These are phyloP conservation scores for Meyerozyma elateridarum DNA, from an alignment of 1,139 yeast species.

Conservation along the genomic window DNA sequence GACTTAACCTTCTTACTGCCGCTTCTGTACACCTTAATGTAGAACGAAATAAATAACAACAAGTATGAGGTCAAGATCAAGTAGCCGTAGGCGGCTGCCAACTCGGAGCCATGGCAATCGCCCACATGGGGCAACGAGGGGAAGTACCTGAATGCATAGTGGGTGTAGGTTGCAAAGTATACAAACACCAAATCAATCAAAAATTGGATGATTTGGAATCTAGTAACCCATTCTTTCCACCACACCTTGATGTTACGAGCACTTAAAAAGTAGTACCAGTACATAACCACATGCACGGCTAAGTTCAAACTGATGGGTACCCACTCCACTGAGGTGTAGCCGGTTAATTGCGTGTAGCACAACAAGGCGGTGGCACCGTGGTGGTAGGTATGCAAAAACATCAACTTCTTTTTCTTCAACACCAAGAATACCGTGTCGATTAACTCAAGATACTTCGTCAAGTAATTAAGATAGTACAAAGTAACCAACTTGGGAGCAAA, in stretches of 20 bases:
- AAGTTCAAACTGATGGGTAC: conserved; percentile 87
- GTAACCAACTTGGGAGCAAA: conserved; percentile 85
- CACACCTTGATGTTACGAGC: conserved; percentile 94
- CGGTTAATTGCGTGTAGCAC: conserved; percentile 91
- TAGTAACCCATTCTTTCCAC: conserved; percentile 99
- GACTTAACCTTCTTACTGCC: conserved; percentile 23
- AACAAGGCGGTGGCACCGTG: conserved; percentile 97
- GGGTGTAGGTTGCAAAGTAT: conserved; percentile 87
- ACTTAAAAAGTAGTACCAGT: conserved; percentile 93
- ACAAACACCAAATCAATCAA: conserved; percentile 84
- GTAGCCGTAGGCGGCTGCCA: conserved; percentile 90
- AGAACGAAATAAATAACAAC: conserved; percentile 87
- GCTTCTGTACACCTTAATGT: conserved; percentile 77
- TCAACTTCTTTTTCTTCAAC: conserved; percentile 82
- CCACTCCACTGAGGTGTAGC: conserved; percentile 91
- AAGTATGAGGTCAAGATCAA: conserved; percentile 84
- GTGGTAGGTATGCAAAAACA: conserved; percentile 93
- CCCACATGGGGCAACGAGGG: conserved; percentile 73
- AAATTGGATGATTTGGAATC: conserved; percentile 93
- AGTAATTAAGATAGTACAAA: conserved; percentile 74
- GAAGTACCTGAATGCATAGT: conserved; percentile 59
- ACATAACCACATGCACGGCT: conserved; percentile 95
- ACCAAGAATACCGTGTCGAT: conserved; percentile 90
- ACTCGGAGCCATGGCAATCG: conserved; percentile 86
- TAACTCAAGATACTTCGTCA: conserved; percentile 78